Base-by-base conservation (phyloP, 768 basidiomycete species). In the Naganishia vaughanmartiniae region DNA sequence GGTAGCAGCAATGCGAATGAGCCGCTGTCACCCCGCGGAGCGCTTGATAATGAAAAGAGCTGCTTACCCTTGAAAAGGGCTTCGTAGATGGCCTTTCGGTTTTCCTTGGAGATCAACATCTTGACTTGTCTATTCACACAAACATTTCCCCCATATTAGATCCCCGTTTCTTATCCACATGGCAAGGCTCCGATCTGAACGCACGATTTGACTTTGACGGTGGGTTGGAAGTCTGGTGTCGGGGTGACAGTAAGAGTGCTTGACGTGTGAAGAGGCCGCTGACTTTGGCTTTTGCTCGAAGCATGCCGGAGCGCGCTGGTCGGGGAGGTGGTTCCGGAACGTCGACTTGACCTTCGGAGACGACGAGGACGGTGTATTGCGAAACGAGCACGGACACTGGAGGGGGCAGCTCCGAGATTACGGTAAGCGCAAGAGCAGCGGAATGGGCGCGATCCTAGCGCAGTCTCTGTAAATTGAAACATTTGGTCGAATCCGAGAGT, bases 51-150 rank as follows among this genome's bases (percentile, higher is more conserved):
- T 7, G 2, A 4, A 1, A 42, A 15, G 17, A 42, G 0, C 6
- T 39, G 83, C 89, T 75, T 75, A 93, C 93, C 93, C 85, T 96
- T 96, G 91, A 99, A 99, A 87, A 99, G 93, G 86, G 90, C 90
- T 85, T 99, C 94, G 86, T 96, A 99, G 87, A 99, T 98, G 82
- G 87, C 83, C 80, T 92, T 91, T 84, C 89, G 87, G 87, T 97
- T 91, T 83, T 89, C 81, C 87, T 99, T 99, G 80, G 91, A 86
- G 83, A 99, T 97, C 78, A 99, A 89, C 95, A 99, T 99, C 34
- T 77, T 80, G 75, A 57, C 36, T 69, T 53, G 68, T 33, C 60
- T 63, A 63, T n/a, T 26, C 30, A 63, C 31, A 21, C 60, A 42
- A 26, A 26, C 42, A 24, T 63, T 34, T 6, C 15, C 24, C 24